Evolutionary conservation across 345 rosid genomes (phyloP), one percentile per base, ranked within the genome.

Genomic region (Sisymbrium altissimum): DNA sequence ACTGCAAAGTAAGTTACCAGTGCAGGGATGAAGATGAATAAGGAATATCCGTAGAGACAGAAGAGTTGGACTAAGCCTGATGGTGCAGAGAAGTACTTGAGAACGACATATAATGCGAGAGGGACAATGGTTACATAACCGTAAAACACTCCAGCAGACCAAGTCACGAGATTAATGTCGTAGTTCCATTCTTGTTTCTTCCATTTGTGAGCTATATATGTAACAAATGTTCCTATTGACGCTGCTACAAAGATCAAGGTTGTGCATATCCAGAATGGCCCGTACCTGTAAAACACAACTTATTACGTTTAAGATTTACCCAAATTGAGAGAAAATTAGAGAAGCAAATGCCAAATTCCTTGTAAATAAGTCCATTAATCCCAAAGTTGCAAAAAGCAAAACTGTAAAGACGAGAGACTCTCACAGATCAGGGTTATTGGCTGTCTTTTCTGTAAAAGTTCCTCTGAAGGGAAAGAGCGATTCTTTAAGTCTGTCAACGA

Each of bases 111-210:
- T 79, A 94, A 74, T 18, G 66, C 84, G 9, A 94, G 85, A 76
- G 99, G 99, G 64, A 94, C 87, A 58, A 89, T 10, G 7, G 89
- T 82, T 74, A 84, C 95, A 27, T 89, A 94, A 44, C 99, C 99
- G 63, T 92, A 95, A 83, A 95, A 92, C 69, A 95, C 82, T 38
- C 97, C 99, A 14, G 99, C 97, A n/a, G 99, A 94, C 99, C 99
- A 94, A 32, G 99, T 88, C 66, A 94, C 92, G 19, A 94, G 79
- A 76, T 95, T 92, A 65, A 95, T 92, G 76, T 95, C 97, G 32
- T 95, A 95, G 67, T 87, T 75, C 97, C 97, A 94, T 48, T 89
- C 90, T 71, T 89, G 84, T 17, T 88, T 77, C 71, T 86, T 78
- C 81, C 84, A 78, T 80, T 88, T 91, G 87, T 88, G 99, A 10